Conservation (phyloP, 148 eudicot species). For the Nepenthes mirabilis region DNA sequence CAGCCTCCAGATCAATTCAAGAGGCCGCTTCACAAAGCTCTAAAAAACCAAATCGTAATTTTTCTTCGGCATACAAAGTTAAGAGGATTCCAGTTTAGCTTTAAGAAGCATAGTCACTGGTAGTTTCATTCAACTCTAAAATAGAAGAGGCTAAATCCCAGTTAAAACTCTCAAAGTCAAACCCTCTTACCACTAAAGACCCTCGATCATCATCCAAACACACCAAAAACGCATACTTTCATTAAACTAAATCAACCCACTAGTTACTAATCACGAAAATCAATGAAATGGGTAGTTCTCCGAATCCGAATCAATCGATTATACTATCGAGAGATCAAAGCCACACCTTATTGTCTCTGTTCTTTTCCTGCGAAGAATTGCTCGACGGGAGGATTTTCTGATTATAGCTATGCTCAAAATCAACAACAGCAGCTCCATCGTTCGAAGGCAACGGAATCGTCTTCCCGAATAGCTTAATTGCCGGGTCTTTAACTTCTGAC, state of each 20-base stretch:
- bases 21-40: too few species aligned
- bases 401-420: constrained; percentile 10
- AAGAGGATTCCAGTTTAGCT: too few species aligned
- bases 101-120: too few species aligned
- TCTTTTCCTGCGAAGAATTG: constrained; percentile 10
- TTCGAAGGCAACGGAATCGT: constrained; percentile 23
- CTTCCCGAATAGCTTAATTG: constrained; percentile 60
- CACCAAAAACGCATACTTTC: background rate
- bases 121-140: too few species aligned
- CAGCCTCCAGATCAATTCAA: too few species aligned
- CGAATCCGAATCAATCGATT: constrained; percentile 1
- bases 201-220: background rate
- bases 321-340: background rate
- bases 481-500: constrained; percentile 31
- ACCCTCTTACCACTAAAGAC: background rate
- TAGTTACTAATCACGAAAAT: background rate
- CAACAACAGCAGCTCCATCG: constrained; percentile 7
- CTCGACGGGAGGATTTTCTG: constrained; percentile 1
- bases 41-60: too few species aligned
- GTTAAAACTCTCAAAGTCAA: background rate
- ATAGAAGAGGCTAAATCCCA: constrained; percentile 4
- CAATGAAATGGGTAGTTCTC: constrained; percentile 14
- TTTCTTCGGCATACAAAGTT: too few species aligned
- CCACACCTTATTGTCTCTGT: constrained; percentile 14
- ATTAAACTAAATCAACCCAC: constrained; percentile 15